Base-by-base conservation (phyloP, 805 yeast species). In the Candida anglica region DNA sequence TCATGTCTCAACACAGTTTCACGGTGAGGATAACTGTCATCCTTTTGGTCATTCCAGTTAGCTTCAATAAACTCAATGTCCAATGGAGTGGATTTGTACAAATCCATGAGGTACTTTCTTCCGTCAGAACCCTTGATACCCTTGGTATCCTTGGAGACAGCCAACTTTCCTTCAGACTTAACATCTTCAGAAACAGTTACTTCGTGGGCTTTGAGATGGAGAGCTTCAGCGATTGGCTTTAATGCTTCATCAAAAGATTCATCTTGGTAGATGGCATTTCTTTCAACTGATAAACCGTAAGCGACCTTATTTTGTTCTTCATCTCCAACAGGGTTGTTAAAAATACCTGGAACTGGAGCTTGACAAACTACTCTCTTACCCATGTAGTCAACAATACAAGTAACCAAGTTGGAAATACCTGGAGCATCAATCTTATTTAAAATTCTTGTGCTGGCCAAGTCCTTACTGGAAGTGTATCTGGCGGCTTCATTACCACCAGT, bases 331-430 rank as follows among this genome's bases (percentile, higher is more conserved):
- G 52, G 54, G 20, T 48, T 52, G 35, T 75, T 66, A 57, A 84
- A 81, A 37, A 84, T 77, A 39, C 98, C 98, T 11, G 98, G 98
- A 28, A 91, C 95, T 9, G 96, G 96, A 10, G 96, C 86, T 65
- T 91, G 98, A 56, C 95, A 86, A 24, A 91, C 73, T 23, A 91
- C 69, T 57, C 98, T 76, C 49, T 78, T 81, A 41, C 98, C 98
- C 52, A 85, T 79, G 62, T 77, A 91, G 58, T 91, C 98, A 36
- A 91, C 86, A 38, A 88, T 72, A n/a, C 89, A 73, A 3, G 97
- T 85, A 47, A 86, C 75, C 39, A 91, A 68, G 33, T 82, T 81
- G 50, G 78, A 75, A 25, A 88, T 68, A 28, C 80, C 86, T 8
- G 62, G 63, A 21, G 77, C 52, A 47, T 83, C 86, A 28, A 82